Evolutionary conservation across 805 yeast genomes (phyloP).

Genomic region (Lachancea mirantina): DNA sequence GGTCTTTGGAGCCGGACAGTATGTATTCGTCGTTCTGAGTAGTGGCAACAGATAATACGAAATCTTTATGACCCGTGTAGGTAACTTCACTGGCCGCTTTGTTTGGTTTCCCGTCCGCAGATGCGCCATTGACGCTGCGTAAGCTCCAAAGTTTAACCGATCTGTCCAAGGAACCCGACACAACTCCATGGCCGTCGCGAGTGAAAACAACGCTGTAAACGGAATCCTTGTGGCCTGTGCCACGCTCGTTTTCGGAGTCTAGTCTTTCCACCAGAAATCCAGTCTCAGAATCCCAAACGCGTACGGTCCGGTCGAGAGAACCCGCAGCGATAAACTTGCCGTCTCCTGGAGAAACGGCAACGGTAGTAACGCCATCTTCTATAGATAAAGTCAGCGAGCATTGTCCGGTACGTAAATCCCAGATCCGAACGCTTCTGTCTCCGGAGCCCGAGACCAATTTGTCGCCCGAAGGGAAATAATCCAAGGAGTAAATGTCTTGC

Average conservation of each 20-base stretch:
- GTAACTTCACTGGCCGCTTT: conserved; percentile 77
- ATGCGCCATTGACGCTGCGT: conserved; percentile 42
- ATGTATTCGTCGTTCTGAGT: conserved; percentile 90
- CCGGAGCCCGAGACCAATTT: conserved; percentile 94
- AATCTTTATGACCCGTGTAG: conserved; percentile 92
- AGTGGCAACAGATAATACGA: conserved; percentile 87
- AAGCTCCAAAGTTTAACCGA: conserved; percentile 95
- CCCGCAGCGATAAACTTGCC: conserved; percentile 95
- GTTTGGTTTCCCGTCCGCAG: conserved; percentile 33
- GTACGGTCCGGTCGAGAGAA: conserved; percentile 85
- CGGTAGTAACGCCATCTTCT: conserved; percentile 98
- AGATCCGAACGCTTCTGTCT: conserved; percentile 90
- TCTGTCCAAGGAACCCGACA: conserved; percentile 91
- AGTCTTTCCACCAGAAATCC: conserved; percentile 88
- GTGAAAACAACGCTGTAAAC: conserved; percentile 93
- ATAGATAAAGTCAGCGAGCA: conserved; percentile 82
- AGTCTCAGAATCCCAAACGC: conserved; percentile 94
- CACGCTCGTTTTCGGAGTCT: conserved; percentile 79
- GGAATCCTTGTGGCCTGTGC: conserved; percentile 93
- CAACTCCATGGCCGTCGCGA: conserved; percentile 83
- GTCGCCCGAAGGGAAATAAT: conserved; percentile 90
- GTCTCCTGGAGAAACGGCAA: conserved; percentile 85
- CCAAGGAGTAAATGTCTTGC: conserved; percentile 94
- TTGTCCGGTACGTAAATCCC: conserved; percentile 88
- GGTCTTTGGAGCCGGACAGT: conserved; percentile 90